Evolutionary conservation across 2,329 filamentous ascomycete genomes (phyloP), one percentile per base, ranked within the genome.

Genomic region (Hymenoscyphus fraxineus): DNA sequence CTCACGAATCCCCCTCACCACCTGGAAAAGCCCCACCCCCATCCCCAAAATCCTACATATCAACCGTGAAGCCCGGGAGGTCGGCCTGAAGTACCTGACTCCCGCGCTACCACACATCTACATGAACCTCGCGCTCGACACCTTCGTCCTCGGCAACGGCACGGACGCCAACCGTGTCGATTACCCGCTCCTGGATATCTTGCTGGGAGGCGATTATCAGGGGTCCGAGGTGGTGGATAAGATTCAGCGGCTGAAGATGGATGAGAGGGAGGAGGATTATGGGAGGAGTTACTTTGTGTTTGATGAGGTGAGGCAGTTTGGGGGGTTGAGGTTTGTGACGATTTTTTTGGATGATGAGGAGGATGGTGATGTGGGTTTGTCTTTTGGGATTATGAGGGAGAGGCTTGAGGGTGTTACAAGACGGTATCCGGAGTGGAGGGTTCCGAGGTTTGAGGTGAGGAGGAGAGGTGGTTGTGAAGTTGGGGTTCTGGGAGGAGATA

Each of bases 71-170:
- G 68, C 70, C 7, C 64, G 69, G 35, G 44, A 31, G 3, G 67
- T 69, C 61, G 66, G 63, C 13, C 56, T 70, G 32, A 66, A 66
- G 62, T 55, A 40, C 10, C 22, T 71, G 66, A 54, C 64, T 63
- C 38, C 54, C 59, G 22, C 61, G 65, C n/a, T 69, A 15, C 19
- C 61, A 32, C 67, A 58, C 22, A 66, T 70, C n/a, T 71, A 71
- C 41, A 63, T 72, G 64, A 59, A 71, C 59, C 68, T 71, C 62
- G 16, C 58, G 1, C 60, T 35, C 2, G 69, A 72, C 40, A 66
- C 39, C 4, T n/a, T 71, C 1, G 61, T 63, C 3, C 67, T 72
- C 15, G 65, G 62, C 4, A 27, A 59, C 44, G 64, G 62, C 27
- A n/a, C 59, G 3, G 32, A 32, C 12, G 47, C 55, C 5, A 6